Evolutionary conservation across 1,284 basidiomycete species (phyloP).

Genomic region (Vanrija sp.): DNA sequence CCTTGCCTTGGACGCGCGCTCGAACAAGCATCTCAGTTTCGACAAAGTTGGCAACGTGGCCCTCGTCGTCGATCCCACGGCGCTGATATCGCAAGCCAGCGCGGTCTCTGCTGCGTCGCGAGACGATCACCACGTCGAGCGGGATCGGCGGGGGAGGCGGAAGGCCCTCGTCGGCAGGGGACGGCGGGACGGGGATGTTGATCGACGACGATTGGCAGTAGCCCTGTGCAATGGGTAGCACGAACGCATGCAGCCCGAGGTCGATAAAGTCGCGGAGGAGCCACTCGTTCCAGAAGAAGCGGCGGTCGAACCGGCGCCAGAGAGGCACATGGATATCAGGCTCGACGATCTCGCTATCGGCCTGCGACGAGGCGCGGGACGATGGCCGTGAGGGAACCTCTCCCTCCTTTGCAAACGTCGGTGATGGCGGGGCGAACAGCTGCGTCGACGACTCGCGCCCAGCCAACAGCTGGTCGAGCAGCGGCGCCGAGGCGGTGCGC

Average conservation of each 20-base stretch:
- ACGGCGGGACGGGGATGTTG: conserved; percentile 54
- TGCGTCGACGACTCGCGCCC: neutral
- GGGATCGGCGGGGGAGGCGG: conserved; percentile 26
- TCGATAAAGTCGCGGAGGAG: conserved; percentile 44
- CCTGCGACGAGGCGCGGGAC: neutral
- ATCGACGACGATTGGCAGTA: conserved; percentile 72
- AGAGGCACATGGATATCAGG: conserved; percentile 52
- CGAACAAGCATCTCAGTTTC: conserved; percentile 65
- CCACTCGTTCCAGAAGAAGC: conserved; percentile 56
- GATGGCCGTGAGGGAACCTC: no score
- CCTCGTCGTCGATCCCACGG: conserved; percentile 54
- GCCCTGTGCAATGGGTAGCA: conserved; percentile 85
- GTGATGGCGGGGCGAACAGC: no score
- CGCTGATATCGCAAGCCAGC: conserved; percentile 56
- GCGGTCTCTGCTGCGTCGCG: conserved; percentile 53
- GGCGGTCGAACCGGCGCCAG: conserved; percentile 52
- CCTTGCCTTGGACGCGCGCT: conserved; percentile 60
- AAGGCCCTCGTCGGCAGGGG: conserved; percentile 12
- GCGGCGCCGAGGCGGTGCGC: conserved; percentile 18
- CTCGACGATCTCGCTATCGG: conserved; percentile 43
- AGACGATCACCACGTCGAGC: conserved; percentile 53
- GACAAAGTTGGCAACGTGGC: conserved; percentile 56
- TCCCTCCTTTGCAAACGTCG: neutral
- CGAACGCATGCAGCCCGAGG: conserved; percentile 64
- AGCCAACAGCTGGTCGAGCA: conserved; percentile 27